These are phyloP conservation scores for Huiozyma naganishii DNA, from an alignment of 805 yeast species.

Conservation along the genomic window DNA sequence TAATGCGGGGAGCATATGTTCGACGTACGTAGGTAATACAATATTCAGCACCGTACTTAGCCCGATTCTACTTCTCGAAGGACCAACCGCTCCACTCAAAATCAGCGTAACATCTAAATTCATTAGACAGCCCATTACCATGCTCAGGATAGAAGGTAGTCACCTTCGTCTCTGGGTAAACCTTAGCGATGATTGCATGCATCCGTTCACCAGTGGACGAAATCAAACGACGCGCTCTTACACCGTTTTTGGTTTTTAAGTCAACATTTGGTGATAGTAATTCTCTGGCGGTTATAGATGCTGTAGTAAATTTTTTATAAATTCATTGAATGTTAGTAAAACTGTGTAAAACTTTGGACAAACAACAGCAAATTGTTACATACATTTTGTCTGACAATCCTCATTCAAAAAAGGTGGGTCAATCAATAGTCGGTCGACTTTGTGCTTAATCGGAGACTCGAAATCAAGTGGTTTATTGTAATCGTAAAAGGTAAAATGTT, in stretches of 20 bases:
- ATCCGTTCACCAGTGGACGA: conserved; percentile 88
- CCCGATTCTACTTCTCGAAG: conserved; percentile 18
- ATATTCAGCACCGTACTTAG: too few species aligned
- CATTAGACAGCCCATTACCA: conserved; percentile 76
- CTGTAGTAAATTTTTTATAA: conserved; percentile 6
- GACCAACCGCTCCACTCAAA: conserved; percentile 64
- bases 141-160: conserved; percentile 74
- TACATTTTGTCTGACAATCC: conserved; percentile 65
- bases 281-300: conserved; percentile 51
- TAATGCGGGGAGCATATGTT: too few species aligned
- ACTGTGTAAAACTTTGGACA: not conserved
- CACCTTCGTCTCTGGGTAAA: conserved; percentile 52
- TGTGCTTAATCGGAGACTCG: conserved; percentile 45
- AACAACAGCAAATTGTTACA: conserved; percentile 4
- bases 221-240: conserved; percentile 39
- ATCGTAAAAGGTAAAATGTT: conserved; percentile 63
- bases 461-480: conserved; percentile 57
- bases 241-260: conserved; percentile 32
- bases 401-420: conserved; percentile 85
- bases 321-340: conserved; percentile 4
- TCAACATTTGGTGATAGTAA: conserved; percentile 36
- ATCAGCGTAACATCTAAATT: conserved; percentile 75
- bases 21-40: too few species aligned
- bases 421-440: conserved; percentile 59
- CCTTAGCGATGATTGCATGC: conserved; percentile 46